Evolutionary conservation across 2,329 filamentous ascomycete genomes (phyloP), one percentile per base, ranked within the genome.

Genomic region (Exserohilum turcica): DNA sequence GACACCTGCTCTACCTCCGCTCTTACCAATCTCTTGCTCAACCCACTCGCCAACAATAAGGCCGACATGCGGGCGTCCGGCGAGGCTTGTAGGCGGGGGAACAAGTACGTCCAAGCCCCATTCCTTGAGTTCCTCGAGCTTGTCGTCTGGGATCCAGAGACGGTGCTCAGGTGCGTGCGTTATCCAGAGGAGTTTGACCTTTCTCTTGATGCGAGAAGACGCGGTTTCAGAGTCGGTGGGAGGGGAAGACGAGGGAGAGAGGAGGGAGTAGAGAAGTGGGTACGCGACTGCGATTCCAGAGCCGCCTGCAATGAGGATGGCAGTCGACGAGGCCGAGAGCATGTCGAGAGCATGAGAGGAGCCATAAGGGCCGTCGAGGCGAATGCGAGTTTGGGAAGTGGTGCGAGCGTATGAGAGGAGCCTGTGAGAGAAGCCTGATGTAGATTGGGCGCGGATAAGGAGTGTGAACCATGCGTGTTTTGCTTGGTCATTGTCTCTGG

Each of bases 311-410:
- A 89, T 75, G 9, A 88, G 67, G 3, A 88, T 69, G 0, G 80
- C 78, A 0, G 79, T 76, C 33, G 80, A 74, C 13, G 79, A 77
- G 15, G 79, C 77, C 6, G 77, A 76, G 2, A 88, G 75, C 64
- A 84, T 77, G 15, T 80, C 71, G 13, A 85, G 73, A 0, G 84
- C 82, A 59, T 83, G 80, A 0, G 76, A 74, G 8, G 82, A 85
- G 33, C 86, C 86, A 61, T 89, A 88, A 0, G 86, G 86, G 0
- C 86, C 86, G 59, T 89, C 85, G n/a, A 88, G 69, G 6, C 81
- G 77, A 19, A 87, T 75, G 1, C 56, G 64, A 0, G 81, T 74
- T 2, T 76, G 74, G 5, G 74, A 60, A 52, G 82, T 76, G 0
- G 69, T 61, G 7, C 72, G 74, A 2, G 84, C 83, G 60, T 84